phyloP scores from a whole-genome alignment of 805 yeast species.

The Pichia occidentalis region DNA sequence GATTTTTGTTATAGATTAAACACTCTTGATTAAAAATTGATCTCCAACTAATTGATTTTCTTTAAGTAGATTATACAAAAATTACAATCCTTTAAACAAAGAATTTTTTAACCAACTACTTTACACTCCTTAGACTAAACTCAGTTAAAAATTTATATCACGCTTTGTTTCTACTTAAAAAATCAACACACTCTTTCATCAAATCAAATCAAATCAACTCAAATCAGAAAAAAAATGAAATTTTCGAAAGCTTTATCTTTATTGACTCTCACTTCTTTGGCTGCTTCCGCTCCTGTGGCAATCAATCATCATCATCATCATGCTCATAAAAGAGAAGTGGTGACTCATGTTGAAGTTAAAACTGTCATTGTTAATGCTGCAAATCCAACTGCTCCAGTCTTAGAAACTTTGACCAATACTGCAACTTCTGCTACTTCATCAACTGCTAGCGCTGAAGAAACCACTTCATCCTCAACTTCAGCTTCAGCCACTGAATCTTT shows the following conservation, averaged over 20 bases:
- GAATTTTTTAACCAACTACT: slow-evolving; percentile 2
- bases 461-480: slow-evolving; percentile 22
- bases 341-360: slow-evolving; percentile 34
- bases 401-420: slow-evolving; percentile 11
- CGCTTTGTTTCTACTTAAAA: not conserved
- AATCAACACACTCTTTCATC: not conserved
- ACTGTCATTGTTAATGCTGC: slow-evolving; percentile 29
- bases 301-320: slow-evolving; percentile 39
- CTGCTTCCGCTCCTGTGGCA: slow-evolving; percentile 31
- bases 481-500: slow-evolving; percentile 13
- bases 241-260: slow-evolving; percentile 23
- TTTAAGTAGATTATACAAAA: not conserved
- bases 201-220: not conserved
- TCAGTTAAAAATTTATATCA: slow-evolving; percentile 1
- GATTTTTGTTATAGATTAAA: too few species aligned
- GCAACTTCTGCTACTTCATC: slow-evolving; percentile 6
- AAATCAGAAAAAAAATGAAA: slow-evolving; percentile 22
- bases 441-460: slow-evolving; percentile 20
- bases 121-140: slow-evolving; percentile 7
- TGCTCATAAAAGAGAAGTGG: slow-evolving; percentile 41
- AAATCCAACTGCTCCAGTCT: slow-evolving; percentile 3
- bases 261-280: slow-evolving; percentile 26
- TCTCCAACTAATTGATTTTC: slow-evolving; percentile 7
- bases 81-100: not conserved
- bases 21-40: too few species aligned